Base-by-base conservation (phyloP, 768 basidiomycete species). In the Mycena vitilis region DNA sequence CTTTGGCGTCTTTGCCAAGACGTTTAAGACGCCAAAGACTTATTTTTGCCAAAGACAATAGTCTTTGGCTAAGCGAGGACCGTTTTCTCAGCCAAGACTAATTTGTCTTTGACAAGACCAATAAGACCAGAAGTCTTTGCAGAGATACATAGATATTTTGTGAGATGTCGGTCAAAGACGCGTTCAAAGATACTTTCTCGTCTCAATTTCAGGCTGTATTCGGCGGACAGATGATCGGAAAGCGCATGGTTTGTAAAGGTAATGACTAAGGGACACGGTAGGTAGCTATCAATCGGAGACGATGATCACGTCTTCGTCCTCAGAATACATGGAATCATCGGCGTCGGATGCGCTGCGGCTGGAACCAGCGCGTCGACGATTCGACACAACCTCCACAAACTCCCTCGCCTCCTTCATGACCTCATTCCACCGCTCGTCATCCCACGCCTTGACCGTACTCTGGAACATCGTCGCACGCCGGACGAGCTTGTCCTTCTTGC, bases 391-490 rank as follows among this genome's bases (percentile, higher is more conserved):
- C 55, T 47, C 58, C 12, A 57, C 34, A 45, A 34, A 36, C 22
- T 20, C 4, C 60, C 16, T 16, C 48, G 48, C 59, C 16, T 6
- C 60, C 34, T 42, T 16, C 20, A 42, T 25, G 22, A 45, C 9
- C 22, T 25, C 40, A n/a, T 63, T 36, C 62, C 63, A 65, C 20
- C 37, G 47, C 25, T 6, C 22, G 18, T 55, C 42, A 11, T 30
- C 23, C 63, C 63, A 63, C 4, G 4, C 10, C 63, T 36, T 16
- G 53, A 64, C n/a, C 25, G 63, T 13, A 18, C 20, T 22, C 12
- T 56, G 34, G 63, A 30, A 65, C 63, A 58, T 65, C 37, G 38
- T 58, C 13, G 63, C 54, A 34, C 63, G 63, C 9, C 56, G 45
- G 12, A n/a, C 15, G 56, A 5, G 56, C 40, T 58, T 58, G 23